Conservation (phyloP, 2,329 filamentous ascomycete genomes). For the Pseudohalonectria lignicola region DNA sequence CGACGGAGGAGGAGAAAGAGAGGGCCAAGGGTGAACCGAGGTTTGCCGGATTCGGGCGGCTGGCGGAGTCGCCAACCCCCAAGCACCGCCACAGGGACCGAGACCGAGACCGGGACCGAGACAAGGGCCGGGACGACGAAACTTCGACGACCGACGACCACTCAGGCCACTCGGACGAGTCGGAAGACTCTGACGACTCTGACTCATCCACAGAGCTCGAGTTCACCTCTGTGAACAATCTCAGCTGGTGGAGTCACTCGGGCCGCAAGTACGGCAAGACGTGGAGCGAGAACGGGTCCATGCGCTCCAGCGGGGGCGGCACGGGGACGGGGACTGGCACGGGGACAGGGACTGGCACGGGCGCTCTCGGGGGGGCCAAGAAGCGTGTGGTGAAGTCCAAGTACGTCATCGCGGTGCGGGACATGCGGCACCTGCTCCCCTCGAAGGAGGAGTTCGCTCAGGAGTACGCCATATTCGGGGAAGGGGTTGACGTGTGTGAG, state of each 20-base stretch:
- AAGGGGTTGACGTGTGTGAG: constrained; percentile 68
- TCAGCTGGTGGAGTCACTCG: constrained; percentile 45
- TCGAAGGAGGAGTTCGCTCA: constrained; percentile 67
- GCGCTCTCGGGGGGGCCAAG: constrained; percentile 28
- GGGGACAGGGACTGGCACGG: constrained; percentile 42
- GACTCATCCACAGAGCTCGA: constrained; percentile 49
- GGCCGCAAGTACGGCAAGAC: constrained; percentile 40
- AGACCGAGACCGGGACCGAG: not conserved
- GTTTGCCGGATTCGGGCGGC: constrained; percentile 45
- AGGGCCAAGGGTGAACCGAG: constrained; percentile 41
- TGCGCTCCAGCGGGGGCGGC: constrained; percentile 49
- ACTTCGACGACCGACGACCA: constrained; percentile 36
- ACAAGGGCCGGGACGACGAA: constrained; percentile 28
- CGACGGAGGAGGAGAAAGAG: constrained; percentile 33
- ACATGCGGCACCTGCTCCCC: constrained; percentile 61
- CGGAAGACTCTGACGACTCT: constrained; percentile 34
- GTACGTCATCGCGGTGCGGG: constrained; percentile 64
- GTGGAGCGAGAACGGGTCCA: constrained; percentile 41
- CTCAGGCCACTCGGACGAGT: constrained; percentile 20
- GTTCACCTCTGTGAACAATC: constrained; percentile 50
- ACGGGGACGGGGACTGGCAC: constrained; percentile 49
- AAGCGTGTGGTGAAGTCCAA: constrained; percentile 32
- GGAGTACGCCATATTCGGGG: constrained; percentile 75
- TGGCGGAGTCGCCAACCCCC: constrained; percentile 36
- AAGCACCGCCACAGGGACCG: constrained; percentile 24